A percentile compares a stretch with the other conserved stretches of the same genome.
phyloP scores from a whole-genome alignment of 23 red algal genomes.

The Gracilaria caudata region DNA sequence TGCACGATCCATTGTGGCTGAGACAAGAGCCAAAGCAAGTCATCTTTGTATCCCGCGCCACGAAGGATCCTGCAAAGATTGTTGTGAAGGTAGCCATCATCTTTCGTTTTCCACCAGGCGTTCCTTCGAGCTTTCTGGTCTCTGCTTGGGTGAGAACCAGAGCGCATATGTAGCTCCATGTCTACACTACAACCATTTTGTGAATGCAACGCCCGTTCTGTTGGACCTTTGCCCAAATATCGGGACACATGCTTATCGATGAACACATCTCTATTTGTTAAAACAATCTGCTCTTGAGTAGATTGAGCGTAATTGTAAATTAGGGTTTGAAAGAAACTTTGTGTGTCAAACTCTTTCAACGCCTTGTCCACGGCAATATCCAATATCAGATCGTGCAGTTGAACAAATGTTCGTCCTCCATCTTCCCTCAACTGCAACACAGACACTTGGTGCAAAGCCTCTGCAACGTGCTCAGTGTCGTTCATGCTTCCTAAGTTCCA shows the following conservation, averaged over 20 bases:
- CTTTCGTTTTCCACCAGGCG: not conserved
- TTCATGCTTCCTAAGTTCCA: not conserved
- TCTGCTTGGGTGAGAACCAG: too few relatives aligned
- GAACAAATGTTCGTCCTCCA: not conserved
- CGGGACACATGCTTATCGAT: too few relatives aligned
- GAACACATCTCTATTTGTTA: too few relatives aligned
- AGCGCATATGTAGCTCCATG: too few relatives aligned
- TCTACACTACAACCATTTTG: too few relatives aligned
- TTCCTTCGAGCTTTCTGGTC: too few relatives aligned
- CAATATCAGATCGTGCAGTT: not conserved
- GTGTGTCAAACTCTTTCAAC: not conserved
- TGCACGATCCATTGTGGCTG: not conserved
- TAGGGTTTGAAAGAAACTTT: not conserved
- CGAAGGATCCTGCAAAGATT: constrained; percentile 2
- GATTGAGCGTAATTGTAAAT: not conserved
- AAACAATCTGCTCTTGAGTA: not conserved
- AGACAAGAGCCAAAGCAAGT: not conserved
- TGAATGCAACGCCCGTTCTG: too few relatives aligned
- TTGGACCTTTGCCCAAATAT: too few relatives aligned
- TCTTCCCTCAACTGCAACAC: not conserved
- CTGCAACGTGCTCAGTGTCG: not conserved
- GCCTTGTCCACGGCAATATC: not conserved
- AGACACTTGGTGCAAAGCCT: not conserved
- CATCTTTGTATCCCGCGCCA: not conserved
- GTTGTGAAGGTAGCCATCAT: constrained; percentile 8